A percentile compares a stretch with the other conserved stretches of the same genome.
These are phyloP conservation scores for Haberlea rhodopensis DNA, from an alignment of 257 asterid species.

Conservation along the genomic window DNA sequence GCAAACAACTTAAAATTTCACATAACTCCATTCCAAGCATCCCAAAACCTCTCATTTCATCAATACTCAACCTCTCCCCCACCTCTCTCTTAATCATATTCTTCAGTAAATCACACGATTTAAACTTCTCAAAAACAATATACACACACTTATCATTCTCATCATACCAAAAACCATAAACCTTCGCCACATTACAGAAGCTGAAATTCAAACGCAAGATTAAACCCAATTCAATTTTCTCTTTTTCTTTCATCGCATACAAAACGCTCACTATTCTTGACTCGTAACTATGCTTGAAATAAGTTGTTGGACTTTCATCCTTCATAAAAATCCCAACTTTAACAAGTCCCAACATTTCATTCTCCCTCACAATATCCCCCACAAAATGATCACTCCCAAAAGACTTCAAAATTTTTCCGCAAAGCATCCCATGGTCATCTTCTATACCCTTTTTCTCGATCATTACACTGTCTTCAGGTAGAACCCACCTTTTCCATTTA, in stretches of 20 bases:
- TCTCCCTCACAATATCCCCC: constrained; percentile 46
- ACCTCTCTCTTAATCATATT: constrained; percentile 27
- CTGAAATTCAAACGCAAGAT: constrained; percentile 40
- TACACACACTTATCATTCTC: constrained; percentile 51
- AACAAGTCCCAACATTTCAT: constrained; percentile 50
- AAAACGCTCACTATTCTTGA: constrained; percentile 52
- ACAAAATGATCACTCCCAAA: constrained; percentile 34
- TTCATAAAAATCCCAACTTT: constrained; percentile 46
- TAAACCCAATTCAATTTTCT: constrained; percentile 38
- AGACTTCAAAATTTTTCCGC: constrained; percentile 38
- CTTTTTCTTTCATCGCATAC: constrained; percentile 44
- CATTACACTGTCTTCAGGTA: constrained; percentile 46
- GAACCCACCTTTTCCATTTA: constrained; percentile 70
- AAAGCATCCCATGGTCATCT: constrained; percentile 28
- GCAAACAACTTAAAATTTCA: constrained; percentile 60
- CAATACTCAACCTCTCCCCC: constrained; percentile 26
- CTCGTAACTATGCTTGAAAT: constrained; percentile 51
- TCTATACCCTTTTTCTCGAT: constrained; percentile 27
- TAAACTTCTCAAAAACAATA: constrained; percentile 51
- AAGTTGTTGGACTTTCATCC: constrained; percentile 29
- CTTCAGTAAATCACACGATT: constrained; percentile 31
- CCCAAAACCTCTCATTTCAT: constrained; percentile 36
- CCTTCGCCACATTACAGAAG: constrained; percentile 48
- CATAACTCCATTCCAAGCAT: constrained; percentile 63
- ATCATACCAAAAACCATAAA: constrained; percentile 72